Evolutionary conservation across 805 yeast genomes (phyloP).

Genomic region (Candida gorgasii): DNA sequence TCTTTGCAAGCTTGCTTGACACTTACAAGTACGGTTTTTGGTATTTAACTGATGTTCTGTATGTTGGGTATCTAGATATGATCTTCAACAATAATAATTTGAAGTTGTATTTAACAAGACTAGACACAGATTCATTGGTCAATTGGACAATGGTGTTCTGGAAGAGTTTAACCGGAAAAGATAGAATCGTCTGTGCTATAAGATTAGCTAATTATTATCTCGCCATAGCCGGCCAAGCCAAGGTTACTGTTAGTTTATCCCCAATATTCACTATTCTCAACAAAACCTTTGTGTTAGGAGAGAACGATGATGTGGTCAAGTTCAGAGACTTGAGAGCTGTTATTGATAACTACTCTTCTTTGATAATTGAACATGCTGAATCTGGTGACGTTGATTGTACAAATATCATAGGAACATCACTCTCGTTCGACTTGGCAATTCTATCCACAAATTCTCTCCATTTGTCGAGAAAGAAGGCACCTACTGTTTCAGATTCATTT

Average conservation of each 20-base stretch:
- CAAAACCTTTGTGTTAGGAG: not conserved
- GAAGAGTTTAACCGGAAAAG: slow-evolving; percentile 7
- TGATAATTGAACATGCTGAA: slow-evolving; percentile 10
- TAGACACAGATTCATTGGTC: not conserved
- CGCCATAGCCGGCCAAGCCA: not conserved
- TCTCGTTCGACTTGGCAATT: slow-evolving; percentile 48
- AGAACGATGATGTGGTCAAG: slow-evolving; percentile 21
- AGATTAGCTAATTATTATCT: slow-evolving; percentile 8
- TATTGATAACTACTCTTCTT: slow-evolving; percentile 44
- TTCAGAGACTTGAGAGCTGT: slow-evolving; percentile 51
- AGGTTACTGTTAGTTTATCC: not conserved
- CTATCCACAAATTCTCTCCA: slow-evolving; percentile 27
- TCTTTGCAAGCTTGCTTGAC: slow-evolving; percentile 45
- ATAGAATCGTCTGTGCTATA: slow-evolving; percentile 4
- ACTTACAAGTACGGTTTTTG: slow-evolving; percentile 52
- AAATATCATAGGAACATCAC: slow-evolving; percentile 6
- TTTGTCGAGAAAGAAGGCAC: slow-evolving; percentile 20
- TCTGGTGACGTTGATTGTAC: slow-evolving; percentile 3
- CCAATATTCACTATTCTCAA: slow-evolving; percentile 4
- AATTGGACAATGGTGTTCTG: slow-evolving; percentile 41
- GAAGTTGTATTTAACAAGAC: slow-evolving; percentile 22
- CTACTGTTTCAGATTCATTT: slow-evolving; percentile 33
- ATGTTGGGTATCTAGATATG: slow-evolving; percentile 58
- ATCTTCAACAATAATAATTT: slow-evolving; percentile 57
- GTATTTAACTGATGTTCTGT: slow-evolving; percentile 50